Evolutionary conservation across 2,329 filamentous ascomycete species (phyloP).

Genomic region (Lecanicillium sp.): DNA sequence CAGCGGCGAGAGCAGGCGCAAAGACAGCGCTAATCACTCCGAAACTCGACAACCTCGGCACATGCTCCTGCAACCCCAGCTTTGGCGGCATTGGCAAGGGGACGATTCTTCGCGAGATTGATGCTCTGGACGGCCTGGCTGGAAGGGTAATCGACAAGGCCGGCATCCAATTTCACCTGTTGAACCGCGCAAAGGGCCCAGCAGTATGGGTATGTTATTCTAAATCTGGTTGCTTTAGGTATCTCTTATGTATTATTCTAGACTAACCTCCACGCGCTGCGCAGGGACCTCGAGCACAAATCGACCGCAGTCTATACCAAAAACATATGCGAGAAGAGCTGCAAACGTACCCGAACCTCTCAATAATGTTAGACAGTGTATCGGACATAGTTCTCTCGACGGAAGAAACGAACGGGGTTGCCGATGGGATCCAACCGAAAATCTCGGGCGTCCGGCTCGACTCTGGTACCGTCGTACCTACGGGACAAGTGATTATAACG

Average conservation of each 20-base stretch:
- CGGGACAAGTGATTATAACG: conserved; percentile 81
- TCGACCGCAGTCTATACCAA: conserved; percentile 84
- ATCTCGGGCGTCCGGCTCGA: conserved; percentile 84
- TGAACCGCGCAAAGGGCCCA: conserved; percentile 86
- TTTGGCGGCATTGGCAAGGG: conserved; percentile 99
- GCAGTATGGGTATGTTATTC: conserved; percentile 67
- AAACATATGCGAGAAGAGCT: conserved; percentile 87
- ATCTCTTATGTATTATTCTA: background rate
- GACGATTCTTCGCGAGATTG: conserved; percentile 89
- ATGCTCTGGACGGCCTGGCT: conserved; percentile 85
- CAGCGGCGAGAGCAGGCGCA: conserved; percentile 81
- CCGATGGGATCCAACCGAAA: conserved; percentile 52
- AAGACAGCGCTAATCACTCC: conserved; percentile 87
- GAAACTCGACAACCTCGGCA: conserved; percentile 78
- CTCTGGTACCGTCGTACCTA: conserved; percentile 74
- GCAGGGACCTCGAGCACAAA: conserved; percentile 83
- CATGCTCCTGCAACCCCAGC: conserved; percentile 94
- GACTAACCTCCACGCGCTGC: background rate
- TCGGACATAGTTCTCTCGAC: conserved; percentile 73
- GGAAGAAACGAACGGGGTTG: conserved; percentile 24
- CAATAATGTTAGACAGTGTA: conserved; percentile 77
- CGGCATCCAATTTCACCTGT: conserved; percentile 83
- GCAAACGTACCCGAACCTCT: conserved; percentile 66
- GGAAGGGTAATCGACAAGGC: conserved; percentile 88
- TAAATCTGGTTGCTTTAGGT: too few relatives aligned